Base-by-base conservation (phyloP, 306 rosid genomes). In the Bauhinia variegata region DNA sequence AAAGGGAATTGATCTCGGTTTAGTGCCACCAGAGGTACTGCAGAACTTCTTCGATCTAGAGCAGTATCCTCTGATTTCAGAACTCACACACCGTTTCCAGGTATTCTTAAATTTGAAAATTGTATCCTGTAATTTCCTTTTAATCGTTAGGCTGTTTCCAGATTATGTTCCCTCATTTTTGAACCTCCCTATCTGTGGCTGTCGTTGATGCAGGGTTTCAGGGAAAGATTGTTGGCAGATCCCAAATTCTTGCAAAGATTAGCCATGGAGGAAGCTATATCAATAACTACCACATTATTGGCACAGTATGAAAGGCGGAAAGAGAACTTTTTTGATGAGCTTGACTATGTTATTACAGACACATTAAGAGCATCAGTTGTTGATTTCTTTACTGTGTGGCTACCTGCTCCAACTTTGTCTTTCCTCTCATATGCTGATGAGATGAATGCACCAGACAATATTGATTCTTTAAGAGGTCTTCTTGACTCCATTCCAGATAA, bases 351-450 rank as follows among this genome's bases (percentile, higher is more conserved):
- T 61, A 83, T 89, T 73, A 89, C 96, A 0, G 98, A 89, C 58
- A 72, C 93, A 30, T 78, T 86, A 58, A 84, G 98, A 75, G 98
- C 89, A 72, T 34, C 82, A 46, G 86, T 92, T 16, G 96, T 89
- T 54, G 98, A 92, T 83, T 92, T 92, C 77, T 92, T 92, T 75
- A 92, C 98, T 17, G 98, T 92, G 75, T 92, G 98, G 98, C 98
- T 92, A 79, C 98, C 98, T 67, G 98, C 98, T 34, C 98, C 98
- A 5, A 92, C 98, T n/a, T 63, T 92, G 76, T 86, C 96, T 13
- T 92, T 92, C 78, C 85, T 89, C 72, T 86, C 96, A 39, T 79
- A 60, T 70, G 80, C 93, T 13, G 85, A 85, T 72, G 93, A 83
- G 30, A 63, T 65, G 30, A 79, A 83, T 72, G 80, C 67, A 31